phyloP scores from a whole-genome alignment of 2,329 filamentous ascomycete species.

The Microdochium bolleyi region DNA sequence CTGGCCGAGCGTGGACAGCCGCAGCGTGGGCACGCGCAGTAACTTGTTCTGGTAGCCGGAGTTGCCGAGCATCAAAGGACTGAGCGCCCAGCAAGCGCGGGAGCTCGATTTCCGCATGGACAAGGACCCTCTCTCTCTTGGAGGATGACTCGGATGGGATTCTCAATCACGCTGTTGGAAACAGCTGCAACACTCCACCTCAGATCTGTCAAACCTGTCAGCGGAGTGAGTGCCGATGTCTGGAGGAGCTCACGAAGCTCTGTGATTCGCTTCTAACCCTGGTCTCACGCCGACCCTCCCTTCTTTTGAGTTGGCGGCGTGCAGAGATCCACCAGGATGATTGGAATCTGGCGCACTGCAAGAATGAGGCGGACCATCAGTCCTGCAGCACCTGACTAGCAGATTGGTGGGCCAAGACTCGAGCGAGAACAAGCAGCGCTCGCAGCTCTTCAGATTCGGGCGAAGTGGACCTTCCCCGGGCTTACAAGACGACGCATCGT shows the following conservation, averaged over 20 bases:
- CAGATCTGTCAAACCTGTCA: neutral
- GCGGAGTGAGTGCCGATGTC: neutral
- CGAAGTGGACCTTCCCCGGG: neutral
- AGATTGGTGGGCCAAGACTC: neutral
- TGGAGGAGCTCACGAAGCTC: neutral
- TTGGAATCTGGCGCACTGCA: neutral
- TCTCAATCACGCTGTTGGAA: neutral
- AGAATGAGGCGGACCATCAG: neutral
- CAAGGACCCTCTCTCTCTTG: too few relatives aligned
- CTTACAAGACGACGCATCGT: neutral
- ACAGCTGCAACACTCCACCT: neutral
- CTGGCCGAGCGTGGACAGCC: neutral
- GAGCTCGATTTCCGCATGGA: too few relatives aligned
- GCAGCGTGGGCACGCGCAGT: neutral
- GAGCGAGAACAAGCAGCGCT: neutral
- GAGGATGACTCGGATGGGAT: neutral
- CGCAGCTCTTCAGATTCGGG: neutral
- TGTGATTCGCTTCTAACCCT: neutral
- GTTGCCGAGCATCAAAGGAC: neutral
- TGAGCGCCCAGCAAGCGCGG: too few relatives aligned
- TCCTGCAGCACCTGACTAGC: constrained; percentile 1
- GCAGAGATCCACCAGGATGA: neutral
- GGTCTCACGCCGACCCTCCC: neutral
- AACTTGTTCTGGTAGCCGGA: neutral
- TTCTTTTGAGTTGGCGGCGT: neutral